Evolutionary conservation across 768 basidiomycete species (phyloP).

Genomic region (Serendipita sp.): DNA sequence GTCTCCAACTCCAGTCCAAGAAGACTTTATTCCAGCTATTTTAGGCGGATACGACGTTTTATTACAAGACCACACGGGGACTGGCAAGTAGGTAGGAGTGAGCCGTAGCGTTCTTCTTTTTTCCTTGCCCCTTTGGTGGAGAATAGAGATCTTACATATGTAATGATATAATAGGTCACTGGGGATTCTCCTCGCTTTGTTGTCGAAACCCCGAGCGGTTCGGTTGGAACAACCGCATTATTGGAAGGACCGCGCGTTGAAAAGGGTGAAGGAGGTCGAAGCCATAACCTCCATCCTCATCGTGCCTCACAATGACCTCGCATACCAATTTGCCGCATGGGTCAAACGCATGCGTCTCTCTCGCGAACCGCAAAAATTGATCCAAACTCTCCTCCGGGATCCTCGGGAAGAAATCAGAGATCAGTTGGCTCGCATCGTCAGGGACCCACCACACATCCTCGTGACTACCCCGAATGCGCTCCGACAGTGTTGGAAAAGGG

Average conservation of each 20-base stretch:
- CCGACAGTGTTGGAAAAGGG: constrained; percentile 35
- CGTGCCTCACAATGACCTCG: constrained; percentile 61
- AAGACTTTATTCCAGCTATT: constrained; percentile 45
- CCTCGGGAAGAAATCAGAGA: constrained; percentile 13
- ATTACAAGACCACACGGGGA: constrained; percentile 56
- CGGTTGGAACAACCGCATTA: constrained; percentile 13
- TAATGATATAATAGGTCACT: constrained; percentile 43
- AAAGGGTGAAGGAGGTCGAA: constrained; percentile 13
- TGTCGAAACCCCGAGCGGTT: constrained; percentile 36
- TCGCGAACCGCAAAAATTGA: background rate
- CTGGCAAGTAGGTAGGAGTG: constrained; percentile 48
- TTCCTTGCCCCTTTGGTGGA: background rate
- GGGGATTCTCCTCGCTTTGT: constrained; percentile 46
- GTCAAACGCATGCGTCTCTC: constrained; percentile 30
- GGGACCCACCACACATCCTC: constrained; percentile 45
- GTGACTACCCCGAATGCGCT: constrained; percentile 59
- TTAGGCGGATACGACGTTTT: constrained; percentile 42
- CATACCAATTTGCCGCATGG: constrained; percentile 52
- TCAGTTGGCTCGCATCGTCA: constrained; percentile 28
- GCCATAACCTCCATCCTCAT: constrained; percentile 42
- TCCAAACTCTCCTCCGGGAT: constrained; percentile 12
- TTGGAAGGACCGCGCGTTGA: constrained; percentile 9
- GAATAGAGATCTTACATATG: background rate
- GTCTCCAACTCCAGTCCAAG: constrained; percentile 44
- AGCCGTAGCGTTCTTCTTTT: constrained; percentile 4